Conservation (phyloP, 257 asterid genomes). For the Solanum medicagineum region DNA sequence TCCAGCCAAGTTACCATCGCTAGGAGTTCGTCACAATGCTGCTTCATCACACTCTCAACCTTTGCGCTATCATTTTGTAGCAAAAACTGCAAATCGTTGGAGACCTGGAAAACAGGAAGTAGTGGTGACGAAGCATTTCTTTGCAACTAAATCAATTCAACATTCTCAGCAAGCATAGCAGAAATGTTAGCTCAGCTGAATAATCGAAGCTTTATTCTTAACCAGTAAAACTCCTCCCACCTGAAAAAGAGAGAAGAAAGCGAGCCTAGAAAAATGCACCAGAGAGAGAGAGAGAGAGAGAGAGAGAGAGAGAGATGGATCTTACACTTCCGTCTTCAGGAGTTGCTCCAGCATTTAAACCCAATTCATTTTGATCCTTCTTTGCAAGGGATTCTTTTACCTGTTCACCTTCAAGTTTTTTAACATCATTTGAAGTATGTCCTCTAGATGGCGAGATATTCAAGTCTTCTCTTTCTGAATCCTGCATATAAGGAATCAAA, state of each 20-base stretch:
- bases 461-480: constrained; percentile 2
- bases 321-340: constrained; percentile 9
- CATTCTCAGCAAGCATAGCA: neutral
- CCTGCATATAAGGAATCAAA: constrained; percentile 5
- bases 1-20: constrained; percentile 25
- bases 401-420: neutral
- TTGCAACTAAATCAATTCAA: neutral
- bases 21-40: constrained; percentile 29
- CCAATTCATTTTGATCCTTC: constrained; percentile 2
- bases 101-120: constrained; percentile 21
- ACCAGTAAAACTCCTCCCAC: neutral
- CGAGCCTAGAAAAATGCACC: neutral
- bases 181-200: neutral
- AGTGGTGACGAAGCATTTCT: neutral
- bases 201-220: neutral
- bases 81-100: constrained; percentile 41
- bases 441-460: neutral
- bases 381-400: neutral
- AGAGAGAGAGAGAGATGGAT: neutral
- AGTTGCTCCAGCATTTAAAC: neutral
- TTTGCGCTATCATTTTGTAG: constrained; percentile 34
- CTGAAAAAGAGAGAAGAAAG: neutral
- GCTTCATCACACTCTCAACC: constrained; percentile 43
- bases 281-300: neutral
- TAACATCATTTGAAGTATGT: neutral